Evolutionary conservation across 441 rosid species (phyloP).

Genomic region (Adansonia rubrostipa): DNA sequence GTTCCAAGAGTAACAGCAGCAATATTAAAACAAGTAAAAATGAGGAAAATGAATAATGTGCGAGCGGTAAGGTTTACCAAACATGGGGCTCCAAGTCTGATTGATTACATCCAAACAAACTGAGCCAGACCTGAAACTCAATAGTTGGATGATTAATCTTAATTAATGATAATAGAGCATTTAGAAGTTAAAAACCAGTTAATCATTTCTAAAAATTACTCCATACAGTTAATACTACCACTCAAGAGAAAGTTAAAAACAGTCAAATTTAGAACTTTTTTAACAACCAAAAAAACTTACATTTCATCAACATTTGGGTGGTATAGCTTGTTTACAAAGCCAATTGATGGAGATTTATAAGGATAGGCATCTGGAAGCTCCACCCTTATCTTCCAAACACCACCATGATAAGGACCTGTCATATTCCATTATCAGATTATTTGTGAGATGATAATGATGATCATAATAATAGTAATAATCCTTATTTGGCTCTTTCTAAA

Average conservation of each 20-base stretch:
- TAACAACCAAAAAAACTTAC: slow-evolving; percentile 41
- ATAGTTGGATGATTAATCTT: not conserved
- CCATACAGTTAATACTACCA: not conserved
- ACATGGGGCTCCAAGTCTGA: slow-evolving; percentile 98
- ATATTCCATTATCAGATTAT: slow-evolving; percentile 23
- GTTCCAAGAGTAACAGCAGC: slow-evolving; percentile 23
- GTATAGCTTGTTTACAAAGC: slow-evolving; percentile 71
- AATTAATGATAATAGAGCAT: slow-evolving; percentile 4
- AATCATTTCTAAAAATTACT: not conserved
- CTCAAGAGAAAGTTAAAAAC: slow-evolving; percentile 25
- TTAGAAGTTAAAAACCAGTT: not conserved
- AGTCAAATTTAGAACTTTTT: slow-evolving; percentile 13
- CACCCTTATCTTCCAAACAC: slow-evolving; percentile 76
- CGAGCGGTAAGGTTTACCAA: slow-evolving; percentile 51
- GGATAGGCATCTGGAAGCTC: slow-evolving; percentile 56
- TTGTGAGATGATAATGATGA: not conserved
- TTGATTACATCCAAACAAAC: slow-evolving; percentile 96
- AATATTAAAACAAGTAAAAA: slow-evolving; percentile 13
- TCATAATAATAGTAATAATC: not conserved
- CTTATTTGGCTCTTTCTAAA: not conserved
- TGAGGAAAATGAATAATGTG: slow-evolving; percentile 16
- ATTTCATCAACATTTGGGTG: slow-evolving; percentile 82
- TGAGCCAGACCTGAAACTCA: slow-evolving; percentile 83
- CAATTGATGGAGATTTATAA: slow-evolving; percentile 58
- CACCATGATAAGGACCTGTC: slow-evolving; percentile 69